phyloP scores from a whole-genome alignment of 1,284 basidiomycete genomes.

The Pholiota adiposa region DNA sequence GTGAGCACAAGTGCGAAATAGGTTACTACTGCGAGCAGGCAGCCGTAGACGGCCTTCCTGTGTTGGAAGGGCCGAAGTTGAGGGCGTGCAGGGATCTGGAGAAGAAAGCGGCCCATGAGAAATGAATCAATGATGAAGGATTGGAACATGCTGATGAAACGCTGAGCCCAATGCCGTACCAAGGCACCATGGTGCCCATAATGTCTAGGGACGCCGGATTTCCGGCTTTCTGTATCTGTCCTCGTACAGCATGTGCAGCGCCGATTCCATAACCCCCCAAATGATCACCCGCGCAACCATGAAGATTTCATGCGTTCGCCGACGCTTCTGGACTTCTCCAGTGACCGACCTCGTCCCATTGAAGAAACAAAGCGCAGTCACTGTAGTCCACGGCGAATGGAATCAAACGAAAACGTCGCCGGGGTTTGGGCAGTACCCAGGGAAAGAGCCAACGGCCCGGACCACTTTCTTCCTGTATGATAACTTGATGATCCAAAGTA shows the following conservation, averaged over 20 bases:
- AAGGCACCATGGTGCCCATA: constrained; percentile 27
- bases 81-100: constrained; percentile 32
- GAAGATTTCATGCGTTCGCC: constrained; percentile 51
- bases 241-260: constrained; percentile 19
- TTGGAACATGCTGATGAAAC: constrained; percentile 16
- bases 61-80: constrained; percentile 36
- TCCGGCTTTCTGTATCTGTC: constrained; percentile 39
- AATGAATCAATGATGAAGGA: constrained; percentile 14
- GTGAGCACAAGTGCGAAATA: constrained; percentile 26
- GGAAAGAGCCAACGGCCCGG: constrained; percentile 45
- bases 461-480: constrained; percentile 41
- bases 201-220: constrained; percentile 18
- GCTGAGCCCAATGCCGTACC: constrained; percentile 30
- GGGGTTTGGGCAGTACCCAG: constrained; percentile 45
- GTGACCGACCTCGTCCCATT: constrained; percentile 20
- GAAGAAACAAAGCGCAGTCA: constrained; percentile 26
- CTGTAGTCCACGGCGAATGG: constrained; percentile 51
- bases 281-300: constrained; percentile 43
- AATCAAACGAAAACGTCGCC: constrained; percentile 48
- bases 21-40: constrained; percentile 35
- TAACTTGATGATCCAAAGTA: constrained; percentile 26
- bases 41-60: constrained; percentile 39
- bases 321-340: constrained; percentile 48
- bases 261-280: constrained; percentile 9
- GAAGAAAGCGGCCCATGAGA: constrained; percentile 27